Conservation (phyloP, 1,284 basidiomycete species). For the Psilocybe mexicana region DNA sequence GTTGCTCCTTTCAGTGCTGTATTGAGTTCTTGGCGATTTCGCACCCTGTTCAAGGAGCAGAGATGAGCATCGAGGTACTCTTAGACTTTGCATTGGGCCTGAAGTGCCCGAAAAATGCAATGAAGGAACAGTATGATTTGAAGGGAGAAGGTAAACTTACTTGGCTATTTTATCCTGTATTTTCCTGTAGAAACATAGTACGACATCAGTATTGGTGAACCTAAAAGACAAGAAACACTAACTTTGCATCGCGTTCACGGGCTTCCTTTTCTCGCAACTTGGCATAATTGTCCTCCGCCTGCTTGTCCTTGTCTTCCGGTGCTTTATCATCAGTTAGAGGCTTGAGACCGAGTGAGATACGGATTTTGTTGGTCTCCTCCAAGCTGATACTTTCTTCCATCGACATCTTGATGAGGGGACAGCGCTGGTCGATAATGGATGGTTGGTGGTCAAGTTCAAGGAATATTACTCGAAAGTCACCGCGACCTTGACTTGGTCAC, state of each 20-base stretch:
- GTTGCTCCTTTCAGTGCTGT: slow-evolving; percentile 88
- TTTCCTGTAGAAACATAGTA: slow-evolving; percentile 49
- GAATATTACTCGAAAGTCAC: too few species aligned
- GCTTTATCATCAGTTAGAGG: slow-evolving; percentile 81
- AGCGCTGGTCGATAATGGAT: neutral
- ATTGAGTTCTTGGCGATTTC: slow-evolving; percentile 89
- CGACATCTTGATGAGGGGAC: slow-evolving; percentile 44
- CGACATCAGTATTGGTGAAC: slow-evolving; percentile 11
- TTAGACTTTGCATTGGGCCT: slow-evolving; percentile 33
- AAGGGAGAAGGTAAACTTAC: slow-evolving; percentile 59
- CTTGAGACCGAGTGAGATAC: slow-evolving; percentile 91
- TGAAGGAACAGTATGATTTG: slow-evolving; percentile 40
- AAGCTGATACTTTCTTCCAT: slow-evolving; percentile 90
- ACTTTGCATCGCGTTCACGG: slow-evolving; percentile 79
- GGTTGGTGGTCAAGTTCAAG: neutral
- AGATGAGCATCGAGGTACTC: slow-evolving; percentile 48
- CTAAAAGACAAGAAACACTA: slow-evolving; percentile 23
- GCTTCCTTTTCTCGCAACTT: slow-evolving; percentile 69
- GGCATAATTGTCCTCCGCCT: slow-evolving; percentile 85
- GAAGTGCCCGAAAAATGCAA: slow-evolving; percentile 39
- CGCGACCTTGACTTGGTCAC: neutral
- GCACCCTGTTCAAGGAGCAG: slow-evolving; percentile 63
- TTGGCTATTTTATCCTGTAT: slow-evolving; percentile 83
- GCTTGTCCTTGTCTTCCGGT: slow-evolving; percentile 69
- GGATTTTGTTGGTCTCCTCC: slow-evolving; percentile 98